Evolutionary conservation across 805 yeast genomes (phyloP).

Genomic region (Candida insectalens): DNA sequence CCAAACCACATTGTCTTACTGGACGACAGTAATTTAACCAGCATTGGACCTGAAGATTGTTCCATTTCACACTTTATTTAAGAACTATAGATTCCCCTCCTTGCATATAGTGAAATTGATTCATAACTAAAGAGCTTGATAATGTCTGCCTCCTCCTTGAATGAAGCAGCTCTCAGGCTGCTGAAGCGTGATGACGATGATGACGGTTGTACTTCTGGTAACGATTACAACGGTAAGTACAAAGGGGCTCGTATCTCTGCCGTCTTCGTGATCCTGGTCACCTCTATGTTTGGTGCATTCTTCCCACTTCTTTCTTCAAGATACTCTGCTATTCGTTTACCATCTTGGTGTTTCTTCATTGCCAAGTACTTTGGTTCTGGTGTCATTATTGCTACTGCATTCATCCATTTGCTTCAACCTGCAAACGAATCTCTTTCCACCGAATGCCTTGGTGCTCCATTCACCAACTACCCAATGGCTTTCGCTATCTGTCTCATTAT

Average conservation of each 20-base stretch:
- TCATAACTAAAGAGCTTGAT: too few species aligned
- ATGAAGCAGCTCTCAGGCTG: too few species aligned
- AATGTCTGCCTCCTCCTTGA: too few species aligned
- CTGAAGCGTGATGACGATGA: conserved; percentile 4
- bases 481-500: conserved; percentile 43
- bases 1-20: too few species aligned
- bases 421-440: conserved; percentile 49
- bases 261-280: conserved; percentile 48
- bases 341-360: conserved; percentile 52
- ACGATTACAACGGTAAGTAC: conserved; percentile 22
- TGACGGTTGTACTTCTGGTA: conserved; percentile 12
- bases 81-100: too few species aligned
- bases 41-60: too few species aligned
- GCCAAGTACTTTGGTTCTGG: conserved; percentile 79
- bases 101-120: too few species aligned
- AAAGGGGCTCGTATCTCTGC: conserved; percentile 43
- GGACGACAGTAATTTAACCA: too few species aligned
- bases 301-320: conserved; percentile 55
- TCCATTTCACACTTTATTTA: too few species aligned
- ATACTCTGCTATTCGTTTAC: conserved; percentile 48
- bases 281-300: conserved; percentile 50
- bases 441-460: conserved; percentile 55
- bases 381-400: conserved; percentile 74
- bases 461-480: conserved; percentile 43
- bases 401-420: conserved; percentile 64